Conservation (phyloP, 164 flowering plant species). For the Saururus chinensis region DNA sequence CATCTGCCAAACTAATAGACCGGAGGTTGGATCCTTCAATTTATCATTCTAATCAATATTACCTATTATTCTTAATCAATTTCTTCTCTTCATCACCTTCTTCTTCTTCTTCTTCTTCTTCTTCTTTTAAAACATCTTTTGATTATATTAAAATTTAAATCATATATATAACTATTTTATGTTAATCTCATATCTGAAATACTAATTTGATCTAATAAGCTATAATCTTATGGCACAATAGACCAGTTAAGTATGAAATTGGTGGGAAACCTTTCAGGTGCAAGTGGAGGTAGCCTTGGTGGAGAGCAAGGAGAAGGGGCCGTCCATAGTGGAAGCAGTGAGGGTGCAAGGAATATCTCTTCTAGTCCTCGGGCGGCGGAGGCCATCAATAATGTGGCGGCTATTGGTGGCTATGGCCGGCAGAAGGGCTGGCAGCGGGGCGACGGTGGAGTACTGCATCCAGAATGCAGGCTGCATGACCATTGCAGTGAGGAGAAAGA, state of each 20-base stretch:
- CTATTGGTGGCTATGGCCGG: slow-evolving; percentile 61
- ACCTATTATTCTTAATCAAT: neutral
- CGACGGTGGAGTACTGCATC: slow-evolving; percentile 67
- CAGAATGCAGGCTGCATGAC: slow-evolving; percentile 67
- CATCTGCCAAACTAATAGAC: slow-evolving; percentile 46
- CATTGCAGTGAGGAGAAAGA: slow-evolving; percentile 63
- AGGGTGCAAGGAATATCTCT: slow-evolving; percentile 49
- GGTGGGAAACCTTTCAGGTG: slow-evolving; percentile 24
- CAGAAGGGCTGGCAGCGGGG: slow-evolving; percentile 14
- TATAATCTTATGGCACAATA: neutral
- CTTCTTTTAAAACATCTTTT: neutral
- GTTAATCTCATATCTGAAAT: neutral
- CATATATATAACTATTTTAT: neutral
- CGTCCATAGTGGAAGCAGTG: slow-evolving; percentile 60
- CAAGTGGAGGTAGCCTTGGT: slow-evolving; percentile 42
- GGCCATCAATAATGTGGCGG: slow-evolving; percentile 51
- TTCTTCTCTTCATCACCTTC: neutral
- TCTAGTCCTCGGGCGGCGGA: slow-evolving; percentile 70
- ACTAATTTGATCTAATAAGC: neutral
- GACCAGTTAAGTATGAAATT: neutral
- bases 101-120: neutral
- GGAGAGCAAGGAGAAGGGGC: slow-evolving; percentile 74
- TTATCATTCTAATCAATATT: neutral
- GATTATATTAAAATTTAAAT: neutral
- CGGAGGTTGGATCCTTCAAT: slow-evolving; percentile 39